Percentiles rank a stretch among this genome's conserved stretches.
These are phyloP conservation scores for Canavalia gladiata DNA, from an alignment of 306 rosid genomes.

Conservation along the genomic window DNA sequence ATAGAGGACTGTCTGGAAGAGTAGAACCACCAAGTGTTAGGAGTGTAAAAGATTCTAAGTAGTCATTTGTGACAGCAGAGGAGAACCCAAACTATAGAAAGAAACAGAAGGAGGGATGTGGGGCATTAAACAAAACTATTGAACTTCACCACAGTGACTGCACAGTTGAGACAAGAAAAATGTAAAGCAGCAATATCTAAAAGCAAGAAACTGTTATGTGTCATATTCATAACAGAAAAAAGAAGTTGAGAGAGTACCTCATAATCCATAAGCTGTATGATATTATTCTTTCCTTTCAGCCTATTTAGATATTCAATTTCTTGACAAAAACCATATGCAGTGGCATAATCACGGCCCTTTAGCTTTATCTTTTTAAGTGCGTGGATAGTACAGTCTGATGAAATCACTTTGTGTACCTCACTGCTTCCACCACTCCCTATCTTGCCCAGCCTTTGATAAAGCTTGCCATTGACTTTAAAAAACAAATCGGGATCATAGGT, in stretches of 20 bases:
- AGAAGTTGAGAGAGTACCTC: constrained; percentile 68
- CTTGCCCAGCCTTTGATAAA: constrained; percentile 98
- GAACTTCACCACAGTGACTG: background rate
- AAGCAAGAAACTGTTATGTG: constrained; percentile 10
- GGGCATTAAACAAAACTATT: constrained; percentile 6
- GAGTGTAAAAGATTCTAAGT: constrained; percentile 12
- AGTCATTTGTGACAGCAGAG: background rate
- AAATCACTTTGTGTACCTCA: constrained; percentile 99
- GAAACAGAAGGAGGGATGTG: background rate
- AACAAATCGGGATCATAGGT: constrained; percentile 91
- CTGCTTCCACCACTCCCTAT: constrained; percentile 99
- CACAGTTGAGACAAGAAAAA: background rate
- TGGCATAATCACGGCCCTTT: constrained; percentile 97
- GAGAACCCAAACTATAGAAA: constrained; percentile 6
- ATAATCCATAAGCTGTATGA: constrained; percentile 91
- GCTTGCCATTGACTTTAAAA: constrained; percentile 95
- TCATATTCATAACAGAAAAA: constrained; percentile 28
- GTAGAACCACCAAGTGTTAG: background rate
- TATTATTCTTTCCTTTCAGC: constrained; percentile 85
- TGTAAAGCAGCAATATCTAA: constrained; percentile 34
- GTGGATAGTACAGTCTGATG: constrained; percentile 89
- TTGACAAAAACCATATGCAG: constrained; percentile 98
- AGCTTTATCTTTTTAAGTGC: constrained; percentile 95
- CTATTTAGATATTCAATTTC: constrained; percentile 91
- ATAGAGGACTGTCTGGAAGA: background rate